A percentile compares a stretch with the other conserved stretches of the same genome.
Evolutionary conservation across 2,329 filamentous ascomycete genomes (phyloP).

Genomic region (Colletotrichum camelliae): DNA sequence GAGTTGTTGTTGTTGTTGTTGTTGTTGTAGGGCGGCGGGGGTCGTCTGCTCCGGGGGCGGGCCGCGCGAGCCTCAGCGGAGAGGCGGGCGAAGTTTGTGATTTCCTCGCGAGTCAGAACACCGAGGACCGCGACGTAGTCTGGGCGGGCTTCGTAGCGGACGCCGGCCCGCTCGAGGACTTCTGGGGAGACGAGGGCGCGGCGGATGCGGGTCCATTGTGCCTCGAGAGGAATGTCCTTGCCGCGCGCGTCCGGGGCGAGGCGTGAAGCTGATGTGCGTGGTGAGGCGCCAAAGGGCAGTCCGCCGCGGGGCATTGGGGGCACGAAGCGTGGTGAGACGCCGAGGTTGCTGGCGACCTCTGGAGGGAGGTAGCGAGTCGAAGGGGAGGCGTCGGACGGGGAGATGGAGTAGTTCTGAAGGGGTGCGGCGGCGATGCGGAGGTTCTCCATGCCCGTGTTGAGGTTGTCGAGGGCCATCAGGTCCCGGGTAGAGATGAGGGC

Average conservation of each 20-base stretch:
- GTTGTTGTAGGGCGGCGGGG: conserved; percentile 21
- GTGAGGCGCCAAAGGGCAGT: conserved; percentile 11
- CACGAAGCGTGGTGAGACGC: conserved; percentile 44
- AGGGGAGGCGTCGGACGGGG: conserved; percentile 37
- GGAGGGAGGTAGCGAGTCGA: conserved; percentile 36
- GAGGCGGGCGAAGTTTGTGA: conserved; percentile 55
- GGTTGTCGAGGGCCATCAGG: conserved; percentile 52
- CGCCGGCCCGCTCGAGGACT: conserved; percentile 58
- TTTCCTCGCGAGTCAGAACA: conserved; percentile 54
- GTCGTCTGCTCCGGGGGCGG: conserved; percentile 27
- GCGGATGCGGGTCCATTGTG: conserved; percentile 64
- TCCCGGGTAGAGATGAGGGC: conserved; percentile 61
- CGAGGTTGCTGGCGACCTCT: conserved; percentile 37
- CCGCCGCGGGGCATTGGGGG: conserved; percentile 33
- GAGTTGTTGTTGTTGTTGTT: neutral
- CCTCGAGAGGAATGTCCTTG: conserved; percentile 60
- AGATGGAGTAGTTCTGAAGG: conserved; percentile 39
- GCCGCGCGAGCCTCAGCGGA: conserved; percentile 53
- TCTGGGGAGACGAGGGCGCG: conserved; percentile 63
- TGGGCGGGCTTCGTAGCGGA: conserved; percentile 65
- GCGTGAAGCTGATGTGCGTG: conserved; percentile 33
- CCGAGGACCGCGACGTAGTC: conserved; percentile 67
- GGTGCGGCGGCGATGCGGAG: conserved; percentile 43
- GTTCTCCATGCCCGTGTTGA: conserved; percentile 45
- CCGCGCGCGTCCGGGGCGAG: conserved; percentile 64